These are phyloP conservation scores for Linnemannia schmuckeri DNA, from an alignment of 192 early-diverging fungal species.

Conservation along the genomic window DNA sequence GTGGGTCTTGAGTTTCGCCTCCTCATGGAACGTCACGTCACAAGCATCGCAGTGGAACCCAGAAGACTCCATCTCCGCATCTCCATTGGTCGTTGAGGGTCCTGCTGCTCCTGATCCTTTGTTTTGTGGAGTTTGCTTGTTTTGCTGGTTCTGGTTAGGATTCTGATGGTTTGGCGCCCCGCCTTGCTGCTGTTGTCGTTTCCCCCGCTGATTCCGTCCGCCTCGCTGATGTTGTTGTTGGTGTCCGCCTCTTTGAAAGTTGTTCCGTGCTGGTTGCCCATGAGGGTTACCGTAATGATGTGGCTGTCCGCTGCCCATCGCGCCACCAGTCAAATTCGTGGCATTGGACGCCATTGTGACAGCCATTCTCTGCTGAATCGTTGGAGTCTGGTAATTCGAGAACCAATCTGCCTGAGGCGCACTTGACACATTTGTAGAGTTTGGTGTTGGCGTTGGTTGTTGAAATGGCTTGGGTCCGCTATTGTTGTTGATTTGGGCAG, in stretches of 20 bases:
- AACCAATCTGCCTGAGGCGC: constrained; percentile 23
- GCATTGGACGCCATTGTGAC: constrained; percentile 24
- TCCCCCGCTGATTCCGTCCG: constrained; percentile 4
- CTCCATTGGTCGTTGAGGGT: neutral
- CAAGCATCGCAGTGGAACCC: constrained; percentile 53
- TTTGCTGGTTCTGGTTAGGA: constrained; percentile 2
- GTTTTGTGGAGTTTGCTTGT: constrained; percentile 15
- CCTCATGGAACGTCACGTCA: constrained; percentile 50
- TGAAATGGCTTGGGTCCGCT: neutral
- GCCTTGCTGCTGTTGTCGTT: neutral
- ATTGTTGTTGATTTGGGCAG: neutral
- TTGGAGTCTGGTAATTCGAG: constrained; percentile 33
- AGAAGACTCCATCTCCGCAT: neutral
- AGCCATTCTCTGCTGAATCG: constrained; percentile 27
- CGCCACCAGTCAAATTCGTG: neutral
- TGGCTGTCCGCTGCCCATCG: neutral
- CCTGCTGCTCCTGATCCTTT: neutral
- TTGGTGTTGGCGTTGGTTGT: neutral
- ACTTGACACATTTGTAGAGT: neutral
- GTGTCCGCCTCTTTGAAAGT: neutral
- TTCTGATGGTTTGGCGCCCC: neutral
- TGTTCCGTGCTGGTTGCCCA: neutral
- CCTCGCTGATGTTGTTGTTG: constrained; percentile 8
- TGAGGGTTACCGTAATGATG: neutral
- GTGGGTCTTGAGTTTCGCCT: constrained; percentile 35